Evolutionary conservation across 257 asterid genomes (phyloP), one percentile per base, ranked within the genome.

Genomic region (Prunella vulgaris): DNA sequence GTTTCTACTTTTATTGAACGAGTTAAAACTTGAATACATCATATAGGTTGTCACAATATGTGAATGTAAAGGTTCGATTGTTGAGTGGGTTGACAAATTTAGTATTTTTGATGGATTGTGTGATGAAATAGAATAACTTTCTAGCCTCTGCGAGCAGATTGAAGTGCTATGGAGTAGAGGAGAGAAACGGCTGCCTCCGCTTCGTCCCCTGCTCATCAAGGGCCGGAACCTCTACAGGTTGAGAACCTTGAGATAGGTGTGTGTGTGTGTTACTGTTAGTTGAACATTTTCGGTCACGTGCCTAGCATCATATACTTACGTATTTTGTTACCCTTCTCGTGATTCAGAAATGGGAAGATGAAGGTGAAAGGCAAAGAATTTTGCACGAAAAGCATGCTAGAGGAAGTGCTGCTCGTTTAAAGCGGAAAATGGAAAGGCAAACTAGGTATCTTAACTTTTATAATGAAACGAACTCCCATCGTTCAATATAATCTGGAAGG

Each of bases 161-260:
- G 98, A 93, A 81, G 96, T 93, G 63, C 75, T 93, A 33, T 93
- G 96, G 97, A 88, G 96, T 80, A 90, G 76, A 77, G 97, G 97
- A 63, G 89, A 85, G 74, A 90, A 85, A 70, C 90, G 88, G 21
- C 82, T 93, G 62, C 89, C 87, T 71, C 93, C 95, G 7, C 95
- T 93, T 74, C 97, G 88, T 82, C 98, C 89, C 13, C 81, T 93
- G 32, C 93, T 93, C 67, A 88, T 93, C 59, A 90, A 93, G 82
- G 98, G 97, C 64, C 79, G 97, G 82, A 93, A 93, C 78, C 98
- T 90, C 61, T 93, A 93, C 74, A 79, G 91, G 73, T 48, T 88
- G 72, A 84, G 82, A 17, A 93, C 98, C 35, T 67, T 81, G 90
- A 84, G 98, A 83, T 96, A 86, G 98, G 98, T 88, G 17, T 22